Conservation (phyloP, 2,329 filamentous ascomycete genomes). For the Ramularia endophylla region DNA sequence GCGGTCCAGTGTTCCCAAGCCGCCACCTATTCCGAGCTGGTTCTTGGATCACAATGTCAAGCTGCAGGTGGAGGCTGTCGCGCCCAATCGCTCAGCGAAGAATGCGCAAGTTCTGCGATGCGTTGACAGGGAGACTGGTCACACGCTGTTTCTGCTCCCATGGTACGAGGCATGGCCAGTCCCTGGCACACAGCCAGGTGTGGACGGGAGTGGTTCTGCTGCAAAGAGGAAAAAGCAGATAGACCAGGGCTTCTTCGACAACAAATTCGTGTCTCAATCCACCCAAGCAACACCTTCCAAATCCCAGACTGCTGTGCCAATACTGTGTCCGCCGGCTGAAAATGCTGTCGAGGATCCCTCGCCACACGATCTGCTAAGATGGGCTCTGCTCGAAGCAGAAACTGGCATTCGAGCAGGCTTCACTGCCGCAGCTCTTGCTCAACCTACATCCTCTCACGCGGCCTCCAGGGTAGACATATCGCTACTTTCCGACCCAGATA, state of each 20-base stretch:
- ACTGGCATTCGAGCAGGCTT: constrained; percentile 21
- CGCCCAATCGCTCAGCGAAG: constrained; percentile 11
- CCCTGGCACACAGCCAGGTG: constrained; percentile 6
- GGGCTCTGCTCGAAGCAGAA: constrained; percentile 25
- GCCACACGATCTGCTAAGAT: constrained; percentile 16
- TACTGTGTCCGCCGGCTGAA: constrained; percentile 5
- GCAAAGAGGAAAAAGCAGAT: constrained; percentile 9
- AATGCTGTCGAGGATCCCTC: constrained; percentile 11
- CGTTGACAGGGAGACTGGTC: constrained; percentile 27
- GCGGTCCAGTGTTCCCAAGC: constrained; percentile 20
- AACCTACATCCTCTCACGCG: constrained; percentile 17
- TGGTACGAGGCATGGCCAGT: constrained; percentile 20
- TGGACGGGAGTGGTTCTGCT: background rate
- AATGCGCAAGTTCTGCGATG: constrained; percentile 22
- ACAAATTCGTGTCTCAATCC: constrained; percentile 7
- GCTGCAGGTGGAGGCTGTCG: constrained; percentile 14
- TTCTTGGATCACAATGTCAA: constrained; percentile 33
- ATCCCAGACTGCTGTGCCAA: background rate
- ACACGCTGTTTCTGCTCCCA: constrained; percentile 27
- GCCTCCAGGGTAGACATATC: constrained; percentile 26
- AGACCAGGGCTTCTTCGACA: constrained; percentile 20
- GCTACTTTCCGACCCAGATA: constrained; percentile 47
- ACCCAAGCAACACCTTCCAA: background rate
- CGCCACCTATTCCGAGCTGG: constrained; percentile 33
- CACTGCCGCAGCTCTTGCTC: constrained; percentile 11